These are phyloP conservation scores for Gonium pectorale DNA, from an alignment of 139 green algal species.

Conservation along the genomic window DNA sequence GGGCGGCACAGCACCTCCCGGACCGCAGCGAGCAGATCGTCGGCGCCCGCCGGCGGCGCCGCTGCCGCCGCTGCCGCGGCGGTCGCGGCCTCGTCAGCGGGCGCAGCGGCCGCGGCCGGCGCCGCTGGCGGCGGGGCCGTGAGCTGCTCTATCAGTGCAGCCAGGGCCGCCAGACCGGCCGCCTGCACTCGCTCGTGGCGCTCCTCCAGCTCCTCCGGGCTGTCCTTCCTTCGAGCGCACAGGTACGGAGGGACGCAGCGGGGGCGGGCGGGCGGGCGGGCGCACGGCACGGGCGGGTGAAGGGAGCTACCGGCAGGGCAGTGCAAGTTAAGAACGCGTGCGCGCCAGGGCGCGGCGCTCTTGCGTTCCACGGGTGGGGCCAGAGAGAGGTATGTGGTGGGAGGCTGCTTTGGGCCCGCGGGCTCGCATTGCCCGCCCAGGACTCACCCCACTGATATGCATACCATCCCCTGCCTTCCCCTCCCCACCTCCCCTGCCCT, in stretches of 20 bases:
- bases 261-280: too few species aligned
- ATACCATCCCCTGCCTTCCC: not conserved
- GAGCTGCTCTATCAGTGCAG: constrained; percentile 65
- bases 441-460: too few species aligned
- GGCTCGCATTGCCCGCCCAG: too few species aligned
- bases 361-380: too few species aligned
- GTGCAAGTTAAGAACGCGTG: too few species aligned
- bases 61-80: not conserved
- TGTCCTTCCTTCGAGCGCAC: constrained; percentile 62
- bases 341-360: too few species aligned
- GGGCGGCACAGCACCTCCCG: constrained; percentile 43
- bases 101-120: not conserved
- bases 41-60: not conserved
- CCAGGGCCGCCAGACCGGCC: constrained; percentile 63
- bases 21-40: not conserved
- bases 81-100: not conserved
- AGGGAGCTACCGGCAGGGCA: too few species aligned
- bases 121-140: not conserved
- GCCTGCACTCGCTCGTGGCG: constrained; percentile 75
- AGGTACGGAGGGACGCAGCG: too few species aligned
- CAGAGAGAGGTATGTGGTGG: too few species aligned
- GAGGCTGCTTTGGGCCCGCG: too few species aligned
- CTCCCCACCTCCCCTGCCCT: not conserved
- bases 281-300: too few species aligned
- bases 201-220: constrained; percentile 78